phyloP scores from a whole-genome alignment of 495 filamentous ascomycete genomes.

The Sphaerosporella brunnea region DNA sequence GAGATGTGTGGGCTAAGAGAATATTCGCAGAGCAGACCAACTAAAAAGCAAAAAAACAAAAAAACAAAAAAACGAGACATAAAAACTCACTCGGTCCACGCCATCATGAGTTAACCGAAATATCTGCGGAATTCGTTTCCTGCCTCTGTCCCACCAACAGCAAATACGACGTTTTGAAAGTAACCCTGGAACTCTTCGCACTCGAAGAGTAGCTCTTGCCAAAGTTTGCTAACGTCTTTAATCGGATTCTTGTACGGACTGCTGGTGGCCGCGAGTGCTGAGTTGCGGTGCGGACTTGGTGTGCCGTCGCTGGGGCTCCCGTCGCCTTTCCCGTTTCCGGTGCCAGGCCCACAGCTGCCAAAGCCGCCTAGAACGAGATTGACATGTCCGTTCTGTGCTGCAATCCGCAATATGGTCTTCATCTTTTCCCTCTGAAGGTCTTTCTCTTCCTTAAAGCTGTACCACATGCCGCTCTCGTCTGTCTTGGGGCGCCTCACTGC shows the following conservation, averaged over 20 bases:
- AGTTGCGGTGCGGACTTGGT: not conserved
- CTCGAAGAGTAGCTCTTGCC: slow-evolving; percentile 47
- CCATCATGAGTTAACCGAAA: too few species aligned
- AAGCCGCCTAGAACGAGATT: slow-evolving; percentile 53
- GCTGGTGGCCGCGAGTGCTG: slow-evolving; percentile 2
- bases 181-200: slow-evolving; percentile 49
- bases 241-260: slow-evolving; percentile 44
- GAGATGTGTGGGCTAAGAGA: too few species aligned
- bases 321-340: slow-evolving; percentile 12
- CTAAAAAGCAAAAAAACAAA: too few species aligned
- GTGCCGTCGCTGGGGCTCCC: not conserved
- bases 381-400: slow-evolving; percentile 38
- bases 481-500: slow-evolving; percentile 54
- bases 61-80: too few species aligned
- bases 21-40: too few species aligned
- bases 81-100: too few species aligned
- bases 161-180: slow-evolving; percentile 52
- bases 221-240: slow-evolving; percentile 47
- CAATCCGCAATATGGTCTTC: slow-evolving; percentile 48
- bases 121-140: slow-evolving; percentile 8
- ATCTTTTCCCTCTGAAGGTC: slow-evolving; percentile 56
- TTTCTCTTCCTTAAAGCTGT: slow-evolving; percentile 49
- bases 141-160: slow-evolving; percentile 33
- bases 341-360: slow-evolving; percentile 42
- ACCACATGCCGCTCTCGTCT: slow-evolving; percentile 43